Evolutionary conservation across 169 alveolate genomes (phyloP), one percentile per base, ranked within the genome.

Genomic region (Plasmodium chabaudi): DNA sequence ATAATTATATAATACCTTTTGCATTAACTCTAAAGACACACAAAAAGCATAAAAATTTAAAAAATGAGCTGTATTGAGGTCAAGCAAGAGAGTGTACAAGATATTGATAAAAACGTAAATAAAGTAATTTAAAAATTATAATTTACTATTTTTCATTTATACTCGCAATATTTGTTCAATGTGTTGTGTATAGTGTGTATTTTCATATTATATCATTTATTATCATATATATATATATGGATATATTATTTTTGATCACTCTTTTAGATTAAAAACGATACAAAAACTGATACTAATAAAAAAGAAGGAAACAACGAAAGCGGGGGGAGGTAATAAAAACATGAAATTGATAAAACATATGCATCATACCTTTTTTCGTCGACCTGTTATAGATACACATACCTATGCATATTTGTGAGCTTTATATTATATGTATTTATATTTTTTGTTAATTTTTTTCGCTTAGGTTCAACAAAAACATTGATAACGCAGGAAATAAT

Each of bases 31-130:
- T 13, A 71, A 53, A 51, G 12, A 71, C 51, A 56, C 21, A 27
- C 42, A 55, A 67, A 51, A 25, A 51, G 13, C 27, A 69, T 44
- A 69, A 69, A 56, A 42, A 53, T 49, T 53, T 21, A 51, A 57
- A 57, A 75, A 65, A 75, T 75, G 88, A 75, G 77, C 57, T 75
- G 88, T 59, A 61, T 75, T 56, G 88, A 75, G 47, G 7, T 75
- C 59, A 75, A 75, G 42, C 77, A 75, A 57, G 71, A 63, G 42
- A 63, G 61, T 75, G 57, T 75, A 27, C 88, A 75, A 21, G 47
- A 64, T 69, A 75, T 63, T 75, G 61, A 63, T 34, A 21, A 61
- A 75, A 75, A 75, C 44, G 56, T 57, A 57, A 75, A 75, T 67
- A 59, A 75, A 63, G 69, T 63, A 75, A 25, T 23, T 21, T n/a